Evolutionary conservation across 2,329 filamentous ascomycete species (phyloP).

Genomic region (Epicoccum nigrum): DNA sequence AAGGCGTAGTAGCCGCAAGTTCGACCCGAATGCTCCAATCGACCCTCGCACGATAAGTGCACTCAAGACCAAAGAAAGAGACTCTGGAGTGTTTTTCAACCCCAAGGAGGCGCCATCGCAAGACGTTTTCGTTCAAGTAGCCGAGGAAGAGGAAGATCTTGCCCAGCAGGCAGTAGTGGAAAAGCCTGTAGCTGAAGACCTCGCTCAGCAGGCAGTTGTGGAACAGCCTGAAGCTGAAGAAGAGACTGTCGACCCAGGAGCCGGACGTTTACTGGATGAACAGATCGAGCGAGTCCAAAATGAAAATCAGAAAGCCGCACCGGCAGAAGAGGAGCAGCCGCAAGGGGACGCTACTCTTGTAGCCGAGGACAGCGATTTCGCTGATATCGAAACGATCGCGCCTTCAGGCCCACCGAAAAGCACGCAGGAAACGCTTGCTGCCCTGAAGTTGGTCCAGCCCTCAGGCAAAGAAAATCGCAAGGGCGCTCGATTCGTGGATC

Average conservation of each 20-base stretch:
- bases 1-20: conserved; percentile 40
- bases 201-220: too few relatives aligned
- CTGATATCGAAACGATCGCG: conserved; percentile 8
- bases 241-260: not conserved
- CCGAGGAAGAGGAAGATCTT: not conserved
- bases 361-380: conserved; percentile 16
- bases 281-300: conserved; percentile 5
- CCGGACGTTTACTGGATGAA: not conserved
- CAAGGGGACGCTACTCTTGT: conserved; percentile 14
- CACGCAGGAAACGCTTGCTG: conserved; percentile 27
- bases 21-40: conserved; percentile 34
- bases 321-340: conserved; percentile 10
- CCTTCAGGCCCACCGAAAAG: conserved; percentile 28
- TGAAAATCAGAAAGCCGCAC: conserved; percentile 9
- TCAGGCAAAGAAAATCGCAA: conserved; percentile 45
- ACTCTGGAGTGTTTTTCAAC: conserved; percentile 20
- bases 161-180: conserved; percentile 5
- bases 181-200: conserved; percentile 5
- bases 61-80: conserved; percentile 29
- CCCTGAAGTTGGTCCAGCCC: conserved; percentile 26
- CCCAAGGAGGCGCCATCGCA: conserved; percentile 13
- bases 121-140: conserved; percentile 9
- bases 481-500: conserved; percentile 39
- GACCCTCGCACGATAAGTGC: conserved; percentile 30
- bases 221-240: conserved; percentile 7